Evolutionary conservation across 306 rosid species (phyloP).

Genomic region (Corylus americana): DNA sequence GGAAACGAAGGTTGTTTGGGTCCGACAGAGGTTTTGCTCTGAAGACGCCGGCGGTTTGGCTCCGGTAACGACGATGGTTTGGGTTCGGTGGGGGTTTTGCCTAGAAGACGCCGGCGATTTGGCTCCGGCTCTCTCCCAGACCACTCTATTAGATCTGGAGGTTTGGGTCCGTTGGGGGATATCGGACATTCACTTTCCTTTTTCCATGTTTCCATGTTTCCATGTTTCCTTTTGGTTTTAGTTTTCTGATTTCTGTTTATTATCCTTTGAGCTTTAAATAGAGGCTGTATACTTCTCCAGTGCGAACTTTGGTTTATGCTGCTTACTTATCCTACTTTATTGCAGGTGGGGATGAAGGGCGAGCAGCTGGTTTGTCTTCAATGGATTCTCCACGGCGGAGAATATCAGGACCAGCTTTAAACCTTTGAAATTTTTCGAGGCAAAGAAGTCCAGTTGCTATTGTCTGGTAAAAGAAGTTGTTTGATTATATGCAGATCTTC

Average conservation of each 20-base stretch:
- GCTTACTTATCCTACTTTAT: conserved; percentile 19
- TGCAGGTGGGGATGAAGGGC: conserved; percentile 73
- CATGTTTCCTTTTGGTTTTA: neutral
- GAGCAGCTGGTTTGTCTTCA: conserved; percentile 64
- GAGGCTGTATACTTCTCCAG: conserved; percentile 9
- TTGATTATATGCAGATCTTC: too few relatives aligned
- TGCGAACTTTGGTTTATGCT: neutral
- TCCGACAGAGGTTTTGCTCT: too few relatives aligned
- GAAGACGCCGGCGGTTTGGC: too few relatives aligned
- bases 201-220: too few relatives aligned
- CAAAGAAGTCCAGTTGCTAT: conserved; percentile 44
- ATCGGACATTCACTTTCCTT: neutral
- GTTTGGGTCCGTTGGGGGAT: too few relatives aligned
- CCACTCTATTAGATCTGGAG: too few relatives aligned
- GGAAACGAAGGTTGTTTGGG: too few relatives aligned
- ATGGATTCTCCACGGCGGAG: conserved; percentile 76
- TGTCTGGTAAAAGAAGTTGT: too few relatives aligned
- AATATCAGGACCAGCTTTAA: conserved; percentile 62
- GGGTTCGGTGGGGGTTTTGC: too few relatives aligned
- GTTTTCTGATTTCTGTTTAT: conserved; percentile 13
- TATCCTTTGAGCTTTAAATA: conserved; percentile 7
- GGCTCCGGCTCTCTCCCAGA: too few relatives aligned
- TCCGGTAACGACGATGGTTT: too few relatives aligned
- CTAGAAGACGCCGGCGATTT: too few relatives aligned
- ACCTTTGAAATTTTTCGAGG: conserved; percentile 49